These are phyloP conservation scores for Metschnikowia henanensis DNA, from an alignment of 805 yeast species.

Conservation along the genomic window DNA sequence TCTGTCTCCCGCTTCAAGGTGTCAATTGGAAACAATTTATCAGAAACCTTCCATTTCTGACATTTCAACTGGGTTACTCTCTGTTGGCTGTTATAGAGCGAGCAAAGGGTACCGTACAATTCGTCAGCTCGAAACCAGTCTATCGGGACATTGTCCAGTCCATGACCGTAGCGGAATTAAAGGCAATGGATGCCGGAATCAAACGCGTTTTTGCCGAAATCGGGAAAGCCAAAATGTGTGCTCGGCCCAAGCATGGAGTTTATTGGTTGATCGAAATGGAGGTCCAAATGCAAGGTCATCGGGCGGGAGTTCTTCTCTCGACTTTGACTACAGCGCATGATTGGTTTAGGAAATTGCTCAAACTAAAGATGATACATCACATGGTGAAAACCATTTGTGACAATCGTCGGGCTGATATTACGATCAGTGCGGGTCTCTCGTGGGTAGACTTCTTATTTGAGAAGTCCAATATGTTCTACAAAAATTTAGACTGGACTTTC, in stretches of 20 bases:
- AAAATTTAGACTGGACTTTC: background rate
- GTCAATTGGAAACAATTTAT: too few species aligned
- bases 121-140: too few species aligned
- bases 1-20: too few species aligned
- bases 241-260: background rate
- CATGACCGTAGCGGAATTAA: too few species aligned
- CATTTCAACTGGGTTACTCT: too few species aligned
- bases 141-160: too few species aligned
- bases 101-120: too few species aligned
- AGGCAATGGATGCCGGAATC: too few species aligned
- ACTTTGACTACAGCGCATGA: background rate
- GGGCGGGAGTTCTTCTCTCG: background rate
- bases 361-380: background rate
- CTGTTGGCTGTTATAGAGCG: too few species aligned
- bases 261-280: background rate
- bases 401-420: background rate
- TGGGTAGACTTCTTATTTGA: background rate
- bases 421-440: background rate
- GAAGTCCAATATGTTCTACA: background rate
- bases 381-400: background rate
- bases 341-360: background rate
- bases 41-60: too few species aligned
- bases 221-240: background rate
- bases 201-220: too few species aligned
- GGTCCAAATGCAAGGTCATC: background rate